phyloP scores from a whole-genome alignment of 2,329 filamentous ascomycete genomes.

The Pseudonectria buxi region DNA sequence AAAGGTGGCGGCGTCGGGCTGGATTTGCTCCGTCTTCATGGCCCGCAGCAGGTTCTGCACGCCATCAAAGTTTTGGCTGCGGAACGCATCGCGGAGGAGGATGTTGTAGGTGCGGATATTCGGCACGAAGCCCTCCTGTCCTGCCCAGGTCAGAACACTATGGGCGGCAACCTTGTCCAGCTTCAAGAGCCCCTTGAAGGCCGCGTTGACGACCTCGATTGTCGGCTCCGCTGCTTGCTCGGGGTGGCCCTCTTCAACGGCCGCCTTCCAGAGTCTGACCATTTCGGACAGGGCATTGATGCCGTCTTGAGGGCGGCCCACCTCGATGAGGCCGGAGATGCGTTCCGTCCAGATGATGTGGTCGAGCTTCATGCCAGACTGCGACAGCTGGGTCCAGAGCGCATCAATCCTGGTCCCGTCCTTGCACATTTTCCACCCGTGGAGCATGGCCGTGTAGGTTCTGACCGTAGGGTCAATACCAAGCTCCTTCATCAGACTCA shows the following conservation, averaged over 20 bases:
- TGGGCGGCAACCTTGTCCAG: conserved; percentile 43
- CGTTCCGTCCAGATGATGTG: conserved; percentile 61
- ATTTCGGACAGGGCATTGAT: conserved; percentile 61
- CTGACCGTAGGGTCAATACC: conserved; percentile 52
- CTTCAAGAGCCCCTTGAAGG: conserved; percentile 55
- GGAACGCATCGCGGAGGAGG: conserved; percentile 56
- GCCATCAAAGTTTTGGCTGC: conserved; percentile 38
- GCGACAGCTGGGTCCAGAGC: conserved; percentile 60
- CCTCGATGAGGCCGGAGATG: conserved; percentile 57
- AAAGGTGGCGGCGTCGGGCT: conserved; percentile 63
- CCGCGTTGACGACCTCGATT: conserved; percentile 62
- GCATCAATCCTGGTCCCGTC: conserved; percentile 55
- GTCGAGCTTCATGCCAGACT: conserved; percentile 55
- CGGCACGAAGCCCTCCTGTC: conserved; percentile 46
- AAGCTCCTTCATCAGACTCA: conserved; percentile 37
- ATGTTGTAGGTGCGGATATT: conserved; percentile 61
- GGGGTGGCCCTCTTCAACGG: conserved; percentile 22
- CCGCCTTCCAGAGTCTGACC: conserved; percentile 50
- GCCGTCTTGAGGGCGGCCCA: conserved; percentile 47
- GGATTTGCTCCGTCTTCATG: conserved; percentile 51
- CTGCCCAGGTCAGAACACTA: conserved; percentile 53
- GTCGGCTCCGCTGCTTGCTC: conserved; percentile 46
- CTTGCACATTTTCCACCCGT: conserved; percentile 56
- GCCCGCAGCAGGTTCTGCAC: conserved; percentile 46
- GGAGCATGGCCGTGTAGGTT: conserved; percentile 69